phyloP scores from a whole-genome alignment of 2,329 filamentous ascomycete genomes.

The Botrytis cinerea region DNA sequence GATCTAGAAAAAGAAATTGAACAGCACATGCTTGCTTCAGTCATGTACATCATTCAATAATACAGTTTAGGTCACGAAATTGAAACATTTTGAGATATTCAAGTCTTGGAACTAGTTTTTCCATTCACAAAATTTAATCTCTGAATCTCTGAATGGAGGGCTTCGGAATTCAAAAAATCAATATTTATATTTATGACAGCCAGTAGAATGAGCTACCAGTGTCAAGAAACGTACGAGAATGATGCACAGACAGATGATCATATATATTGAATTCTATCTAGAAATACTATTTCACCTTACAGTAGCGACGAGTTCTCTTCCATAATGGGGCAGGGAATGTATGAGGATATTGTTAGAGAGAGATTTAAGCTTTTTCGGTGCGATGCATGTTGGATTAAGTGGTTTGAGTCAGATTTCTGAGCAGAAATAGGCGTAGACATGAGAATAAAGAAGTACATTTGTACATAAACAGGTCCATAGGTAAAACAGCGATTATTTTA shows the following conservation, averaged over 20 bases:
- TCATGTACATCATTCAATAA: not conserved
- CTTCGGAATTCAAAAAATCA: not conserved
- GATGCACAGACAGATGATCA: not conserved
- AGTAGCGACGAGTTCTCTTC: rapidly evolving
- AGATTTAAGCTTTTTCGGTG: rapidly evolving
- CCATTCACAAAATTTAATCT: not conserved
- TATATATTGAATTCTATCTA: not conserved
- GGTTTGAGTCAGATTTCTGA: not conserved
- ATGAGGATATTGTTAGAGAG: not conserved
- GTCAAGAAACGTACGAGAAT: not conserved
- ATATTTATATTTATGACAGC: not conserved
- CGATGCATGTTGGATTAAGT: not conserved
- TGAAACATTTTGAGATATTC: not conserved
- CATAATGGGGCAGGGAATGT: not conserved
- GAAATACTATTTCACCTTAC: not conserved
- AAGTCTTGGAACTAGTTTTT: not conserved
- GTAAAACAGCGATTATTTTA: not conserved
- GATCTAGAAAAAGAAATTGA: not conserved
- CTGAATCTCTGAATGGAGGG: not conserved
- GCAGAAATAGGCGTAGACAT: not conserved
- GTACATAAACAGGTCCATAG: not conserved
- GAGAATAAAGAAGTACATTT: not conserved
- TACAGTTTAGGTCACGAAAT: not conserved
- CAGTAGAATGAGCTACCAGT: not conserved
- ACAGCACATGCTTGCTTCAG: not conserved